These are phyloP conservation scores for Pichia sp. DNA, from an alignment of 1,139 yeast species.

Conservation along the genomic window DNA sequence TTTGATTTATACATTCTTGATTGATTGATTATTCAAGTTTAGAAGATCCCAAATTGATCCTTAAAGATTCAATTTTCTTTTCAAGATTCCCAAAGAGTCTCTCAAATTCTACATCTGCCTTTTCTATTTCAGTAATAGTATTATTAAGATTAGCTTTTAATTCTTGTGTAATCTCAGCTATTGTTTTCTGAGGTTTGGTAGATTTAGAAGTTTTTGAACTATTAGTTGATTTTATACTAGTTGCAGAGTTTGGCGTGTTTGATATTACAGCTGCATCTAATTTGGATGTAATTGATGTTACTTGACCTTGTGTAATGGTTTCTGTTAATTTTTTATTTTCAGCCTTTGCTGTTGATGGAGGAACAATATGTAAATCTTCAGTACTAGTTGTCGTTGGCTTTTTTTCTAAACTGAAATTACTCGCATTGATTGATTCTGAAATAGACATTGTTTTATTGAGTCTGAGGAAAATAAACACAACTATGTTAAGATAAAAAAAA, in stretches of 20 bases:
- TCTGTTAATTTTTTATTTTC: background rate
- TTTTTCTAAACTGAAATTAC: slow-evolving; percentile 1
- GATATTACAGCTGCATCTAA: too few relatives aligned
- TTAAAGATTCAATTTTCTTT: slow-evolving; percentile 16
- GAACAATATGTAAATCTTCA: slow-evolving; percentile 5
- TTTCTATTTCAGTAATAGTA: slow-evolving; percentile 19
- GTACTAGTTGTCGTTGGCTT: slow-evolving; percentile 6
- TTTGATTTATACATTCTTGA: too few relatives aligned
- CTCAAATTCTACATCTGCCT: slow-evolving; percentile 20
- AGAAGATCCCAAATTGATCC: slow-evolving; percentile 7
- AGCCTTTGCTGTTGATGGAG: background rate
- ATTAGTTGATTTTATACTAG: background rate
- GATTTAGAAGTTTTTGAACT: background rate
- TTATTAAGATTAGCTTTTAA: slow-evolving; percentile 20
- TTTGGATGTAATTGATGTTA: background rate
- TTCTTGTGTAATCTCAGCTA: slow-evolving; percentile 20
- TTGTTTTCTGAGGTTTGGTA: slow-evolving; percentile 11
- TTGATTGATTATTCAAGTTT: background rate
- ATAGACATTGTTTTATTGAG: background rate
- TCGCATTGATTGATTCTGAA: background rate
- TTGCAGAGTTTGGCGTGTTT: background rate
- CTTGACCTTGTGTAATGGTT: slow-evolving; percentile 3
- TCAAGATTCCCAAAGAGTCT: slow-evolving; percentile 20
- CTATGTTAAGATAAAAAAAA: too few relatives aligned
- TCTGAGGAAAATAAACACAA: background rate